Conservation (phyloP, 371 early-diverging fungal genomes). For the Mucor mucedo region DNA sequence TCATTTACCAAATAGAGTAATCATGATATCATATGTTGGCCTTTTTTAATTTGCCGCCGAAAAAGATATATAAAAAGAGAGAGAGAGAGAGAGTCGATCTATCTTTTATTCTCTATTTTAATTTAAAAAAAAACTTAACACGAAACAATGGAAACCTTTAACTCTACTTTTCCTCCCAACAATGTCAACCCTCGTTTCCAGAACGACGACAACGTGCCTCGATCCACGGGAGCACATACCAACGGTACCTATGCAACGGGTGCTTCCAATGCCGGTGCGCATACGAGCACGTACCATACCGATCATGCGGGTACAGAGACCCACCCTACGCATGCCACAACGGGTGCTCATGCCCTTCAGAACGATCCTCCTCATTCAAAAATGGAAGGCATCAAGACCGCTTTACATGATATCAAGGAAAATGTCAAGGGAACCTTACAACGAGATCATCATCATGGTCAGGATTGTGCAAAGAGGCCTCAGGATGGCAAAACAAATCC, state of each 20-base stretch:
- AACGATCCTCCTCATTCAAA: background rate
- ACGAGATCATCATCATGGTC: slow-evolving; percentile 30
- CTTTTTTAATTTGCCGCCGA: background rate
- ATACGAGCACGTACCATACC: background rate
- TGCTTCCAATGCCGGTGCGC: background rate
- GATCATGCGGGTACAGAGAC: background rate
- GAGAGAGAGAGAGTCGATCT: too few relatives aligned
- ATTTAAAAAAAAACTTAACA: background rate
- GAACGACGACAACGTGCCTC: too few relatives aligned
- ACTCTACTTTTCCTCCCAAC: background rate
- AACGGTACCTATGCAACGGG: background rate
- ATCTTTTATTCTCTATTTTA: background rate
- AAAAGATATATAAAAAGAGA: background rate
- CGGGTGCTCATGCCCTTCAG: background rate
- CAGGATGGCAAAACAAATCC: slow-evolving; percentile 36
- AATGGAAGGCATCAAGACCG: slow-evolving; percentile 9
- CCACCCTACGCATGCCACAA: background rate
- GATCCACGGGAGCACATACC: background rate
- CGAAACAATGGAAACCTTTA: background rate
- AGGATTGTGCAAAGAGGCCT: slow-evolving; percentile 28
- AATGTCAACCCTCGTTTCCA: background rate
- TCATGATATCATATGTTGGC: background rate
- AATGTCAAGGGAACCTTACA: slow-evolving; percentile 30
- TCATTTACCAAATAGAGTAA: background rate
- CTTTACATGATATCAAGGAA: slow-evolving; percentile 30